phyloP scores from a whole-genome alignment of 202 grass and related monocot species.

The Zizania palustris region DNA sequence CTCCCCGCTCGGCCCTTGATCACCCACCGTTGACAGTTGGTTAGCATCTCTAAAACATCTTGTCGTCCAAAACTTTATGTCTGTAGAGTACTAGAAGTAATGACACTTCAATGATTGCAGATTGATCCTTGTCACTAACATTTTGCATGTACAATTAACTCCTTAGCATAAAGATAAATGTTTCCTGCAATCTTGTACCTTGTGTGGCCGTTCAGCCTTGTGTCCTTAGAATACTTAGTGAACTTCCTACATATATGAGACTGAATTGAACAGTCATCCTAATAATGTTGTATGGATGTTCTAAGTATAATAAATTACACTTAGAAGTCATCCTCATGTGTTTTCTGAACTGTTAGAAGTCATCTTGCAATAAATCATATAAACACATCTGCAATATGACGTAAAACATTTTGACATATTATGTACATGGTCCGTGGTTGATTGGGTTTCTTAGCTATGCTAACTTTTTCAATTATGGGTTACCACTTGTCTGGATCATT shows the following conservation, averaged over 20 bases:
- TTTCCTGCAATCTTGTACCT: not conserved
- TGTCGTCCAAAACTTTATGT: not conserved
- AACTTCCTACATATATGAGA: conserved; percentile 13
- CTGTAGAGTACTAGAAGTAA: not conserved
- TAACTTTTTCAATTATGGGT: not conserved
- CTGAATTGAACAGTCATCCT: not conserved
- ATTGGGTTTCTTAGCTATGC: not conserved
- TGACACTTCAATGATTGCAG: not conserved
- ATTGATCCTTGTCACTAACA: conserved; percentile 7
- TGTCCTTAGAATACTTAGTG: not conserved
- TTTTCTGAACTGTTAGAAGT: conserved; percentile 10
- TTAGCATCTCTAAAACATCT: too few relatives aligned
- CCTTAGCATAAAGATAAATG: not conserved
- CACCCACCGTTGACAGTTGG: too few relatives aligned
- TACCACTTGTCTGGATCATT: conserved; percentile 3
- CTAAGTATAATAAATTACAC: not conserved
- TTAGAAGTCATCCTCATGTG: not conserved
- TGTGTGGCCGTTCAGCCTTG: not conserved
- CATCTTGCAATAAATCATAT: not conserved
- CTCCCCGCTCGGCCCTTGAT: too few relatives aligned
- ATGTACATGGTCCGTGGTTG: not conserved
- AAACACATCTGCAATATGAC: not conserved
- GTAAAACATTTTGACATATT: conserved; percentile 8
- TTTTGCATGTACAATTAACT: not conserved
- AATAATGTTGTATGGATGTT: conserved; percentile 19